phyloP scores from a whole-genome alignment of 2,329 filamentous ascomycete genomes.

The Botrytis squamosa region DNA sequence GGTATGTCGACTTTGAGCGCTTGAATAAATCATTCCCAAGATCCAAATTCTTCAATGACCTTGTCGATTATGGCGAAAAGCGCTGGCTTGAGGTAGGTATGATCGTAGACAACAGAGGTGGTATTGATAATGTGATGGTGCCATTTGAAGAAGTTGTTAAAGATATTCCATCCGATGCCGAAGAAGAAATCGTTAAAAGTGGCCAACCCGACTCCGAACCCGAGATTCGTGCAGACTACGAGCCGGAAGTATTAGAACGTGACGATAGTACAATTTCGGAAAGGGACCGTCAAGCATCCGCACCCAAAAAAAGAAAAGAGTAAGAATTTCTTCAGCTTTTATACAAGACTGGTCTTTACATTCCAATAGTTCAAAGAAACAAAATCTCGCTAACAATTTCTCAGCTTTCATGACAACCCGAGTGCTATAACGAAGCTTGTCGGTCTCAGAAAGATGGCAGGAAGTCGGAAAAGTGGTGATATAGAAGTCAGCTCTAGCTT shows the following conservation, averaged over 20 bases:
- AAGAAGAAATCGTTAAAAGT: background rate
- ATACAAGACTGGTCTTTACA: background rate
- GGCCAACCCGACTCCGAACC: background rate
- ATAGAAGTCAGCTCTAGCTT: background rate
- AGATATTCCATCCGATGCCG: conserved; percentile 30
- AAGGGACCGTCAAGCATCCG: background rate
- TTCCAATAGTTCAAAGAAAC: background rate
- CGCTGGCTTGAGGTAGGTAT: conserved; percentile 47
- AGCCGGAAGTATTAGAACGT: conserved; percentile 3
- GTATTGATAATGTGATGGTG: conserved; percentile 39
- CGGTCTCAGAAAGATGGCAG: background rate
- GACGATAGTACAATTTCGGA: background rate
- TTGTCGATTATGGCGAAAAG: conserved; percentile 48
- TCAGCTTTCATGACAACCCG: background rate
- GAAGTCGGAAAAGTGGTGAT: background rate
- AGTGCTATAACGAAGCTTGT: background rate
- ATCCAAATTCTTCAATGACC: conserved; percentile 46
- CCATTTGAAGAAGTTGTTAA: conserved; percentile 41
- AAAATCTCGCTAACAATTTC: background rate
- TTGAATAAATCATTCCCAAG: conserved; percentile 50
- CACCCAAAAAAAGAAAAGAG: background rate
- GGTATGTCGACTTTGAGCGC: conserved; percentile 43
- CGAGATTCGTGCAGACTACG: conserved; percentile 24
- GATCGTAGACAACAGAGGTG: conserved; percentile 45
- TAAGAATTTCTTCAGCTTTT: background rate